These are phyloP conservation scores for Hypsizygus marmoreus DNA, from an alignment of 768 basidiomycete genomes.

Conservation along the genomic window DNA sequence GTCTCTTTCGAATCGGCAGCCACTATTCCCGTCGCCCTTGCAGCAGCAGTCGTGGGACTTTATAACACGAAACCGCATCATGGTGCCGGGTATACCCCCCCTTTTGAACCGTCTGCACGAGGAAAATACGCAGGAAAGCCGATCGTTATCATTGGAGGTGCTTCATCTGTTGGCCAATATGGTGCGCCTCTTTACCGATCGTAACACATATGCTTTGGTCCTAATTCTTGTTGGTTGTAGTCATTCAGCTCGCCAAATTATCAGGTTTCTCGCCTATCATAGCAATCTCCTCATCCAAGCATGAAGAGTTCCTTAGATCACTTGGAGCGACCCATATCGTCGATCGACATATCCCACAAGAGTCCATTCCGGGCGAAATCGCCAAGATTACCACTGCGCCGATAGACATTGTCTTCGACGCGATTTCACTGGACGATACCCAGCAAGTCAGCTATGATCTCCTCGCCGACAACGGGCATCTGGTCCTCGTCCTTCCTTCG, in stretches of 20 bases:
- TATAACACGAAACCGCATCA: conserved; percentile 25
- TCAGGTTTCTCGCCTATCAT: conserved; percentile 44
- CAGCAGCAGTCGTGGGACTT: conserved; percentile 30
- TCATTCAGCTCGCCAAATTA: conserved; percentile 34
- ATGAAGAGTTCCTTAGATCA: conserved; percentile 2
- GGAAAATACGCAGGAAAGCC: conserved; percentile 33
- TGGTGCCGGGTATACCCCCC: conserved; percentile 30
- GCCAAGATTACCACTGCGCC: conserved; percentile 19
- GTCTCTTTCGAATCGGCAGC: conserved; percentile 40
- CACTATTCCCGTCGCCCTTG: conserved; percentile 31
- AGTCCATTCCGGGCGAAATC: conserved; percentile 10
- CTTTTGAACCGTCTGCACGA: conserved; percentile 32
- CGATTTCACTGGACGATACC: conserved; percentile 37
- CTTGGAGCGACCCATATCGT: conserved; percentile 27
- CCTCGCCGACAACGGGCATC: conserved; percentile 39
- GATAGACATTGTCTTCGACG: conserved; percentile 29
- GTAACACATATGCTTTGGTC: background rate
- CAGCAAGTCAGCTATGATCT: conserved; percentile 38
- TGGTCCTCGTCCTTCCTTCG: conserved; percentile 26
- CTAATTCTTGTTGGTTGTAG: background rate
- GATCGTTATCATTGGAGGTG: conserved; percentile 37
- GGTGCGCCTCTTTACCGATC: conserved; percentile 21
- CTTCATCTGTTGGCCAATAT: conserved; percentile 38
- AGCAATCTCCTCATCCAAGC: conserved; percentile 8
- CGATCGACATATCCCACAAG: conserved; percentile 14